Evolutionary conservation across 1,284 basidiomycete genomes (phyloP), one percentile per base, ranked within the genome.

Genomic region (Ganoderma sp.): DNA sequence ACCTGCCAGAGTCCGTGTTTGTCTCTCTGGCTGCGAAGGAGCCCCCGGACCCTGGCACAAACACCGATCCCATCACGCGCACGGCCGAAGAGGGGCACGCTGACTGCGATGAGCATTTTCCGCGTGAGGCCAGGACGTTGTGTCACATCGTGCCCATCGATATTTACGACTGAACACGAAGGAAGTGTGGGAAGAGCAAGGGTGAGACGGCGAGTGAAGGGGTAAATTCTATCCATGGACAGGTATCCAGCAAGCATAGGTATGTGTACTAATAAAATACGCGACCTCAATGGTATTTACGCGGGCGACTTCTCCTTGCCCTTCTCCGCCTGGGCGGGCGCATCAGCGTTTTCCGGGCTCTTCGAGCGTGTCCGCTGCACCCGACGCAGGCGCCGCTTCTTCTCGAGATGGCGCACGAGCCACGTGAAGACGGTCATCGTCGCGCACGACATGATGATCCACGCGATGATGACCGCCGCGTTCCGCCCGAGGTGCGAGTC

Each of bases 381-480:
- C 28, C 12, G 12, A 1, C 37, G 7, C 8, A 34, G 25, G 48
- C 65, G 63, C 1, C 60, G 50, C 8, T 65, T 68, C n/a, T 15
- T 19, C 58, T 71, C 65, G 25, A 78, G 72, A 42, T 78, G 58
- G 56, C 81, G 78, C 73, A 79, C 78, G n/a, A 81, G 66, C 77
- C 78, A 82, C 3, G 83, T 84, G 60, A 83, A 81, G 2, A 82
- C 54, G 0, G 79, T 62, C 17, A 84, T 77, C 19, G 84, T 85
- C 65, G 80, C 75, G 67, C 73, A 75, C 22, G 81, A 78, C 48
- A 85, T 62, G 17, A 73, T 75, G 41, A 82, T 76, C 85, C 85
- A 87, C 0, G 78, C 83, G 57, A 86, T 61, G 34, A 86, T 78
- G 67, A 87, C 81, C 10, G 82, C 85, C 9, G 82, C 78, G 73